Evolutionary conservation across 2,329 filamentous ascomycete species (phyloP), one percentile per base, ranked within the genome.

Genomic region (Trichophyton rubrum): DNA sequence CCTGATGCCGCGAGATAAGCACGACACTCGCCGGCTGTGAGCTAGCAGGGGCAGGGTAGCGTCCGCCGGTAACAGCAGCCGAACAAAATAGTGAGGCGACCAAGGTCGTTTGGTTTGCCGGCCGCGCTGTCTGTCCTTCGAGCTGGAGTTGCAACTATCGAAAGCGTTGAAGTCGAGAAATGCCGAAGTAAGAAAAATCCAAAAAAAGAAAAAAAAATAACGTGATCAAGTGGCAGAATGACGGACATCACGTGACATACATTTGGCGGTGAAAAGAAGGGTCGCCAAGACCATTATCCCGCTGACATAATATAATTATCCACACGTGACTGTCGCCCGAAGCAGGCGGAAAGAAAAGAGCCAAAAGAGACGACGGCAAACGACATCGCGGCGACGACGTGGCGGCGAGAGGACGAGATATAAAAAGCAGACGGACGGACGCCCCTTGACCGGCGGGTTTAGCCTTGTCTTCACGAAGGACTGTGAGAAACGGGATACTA

Each of bases 181-280:
- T 11, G 22, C 22, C 22, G 22, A 30, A 30, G 6, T 1, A 30
- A 27, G 6, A 30, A 30, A 53, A 22, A 53, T 6, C 11, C 22
- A 51, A 17, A 51, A 30, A 33, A 24, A 30, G 49, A 27, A 30
- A 24, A 30, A 24, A 40, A 41, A 40, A 57, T 40, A 33, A 57
- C 55, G 55, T 57, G 55, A 57, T 57, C 30, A 35, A 27, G 15
- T 7, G 55, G 17, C 55, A 22, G 33, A 41, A 57, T 57, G 55
- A 35, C 55, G 55, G 38, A 13, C 3, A 33, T 38, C 55, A 57
- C 55, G 55, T 57, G 55, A 57, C 30, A 15, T 11, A 24, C 8
- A 7, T 24, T 47, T 8, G 43, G 43, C 38, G 55, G 38, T 22
- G 55, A 53, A 24, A 30, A 9, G 2, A 43, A 15, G 40, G 2